Percentiles rank a stretch among this genome's conserved stretches.
phyloP scores from a whole-genome alignment of 495 filamentous ascomycete genomes.

The Pyrenula aspistea region DNA sequence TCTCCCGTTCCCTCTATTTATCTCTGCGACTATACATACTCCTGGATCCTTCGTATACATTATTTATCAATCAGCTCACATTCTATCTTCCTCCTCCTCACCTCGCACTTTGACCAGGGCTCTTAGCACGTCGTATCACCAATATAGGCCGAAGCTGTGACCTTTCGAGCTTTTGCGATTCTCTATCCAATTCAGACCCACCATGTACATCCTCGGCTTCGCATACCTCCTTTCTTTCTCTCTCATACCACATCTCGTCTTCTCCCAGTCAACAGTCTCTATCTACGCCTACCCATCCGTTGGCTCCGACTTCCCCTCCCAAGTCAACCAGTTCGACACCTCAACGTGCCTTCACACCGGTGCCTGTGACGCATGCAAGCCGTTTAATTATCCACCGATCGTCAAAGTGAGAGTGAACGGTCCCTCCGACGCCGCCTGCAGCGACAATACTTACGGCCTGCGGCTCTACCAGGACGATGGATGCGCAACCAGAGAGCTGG shows the following conservation, averaged over 20 bases:
- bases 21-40: neutral
- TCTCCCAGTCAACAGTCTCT: neutral
- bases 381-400: neutral
- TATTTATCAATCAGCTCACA: neutral
- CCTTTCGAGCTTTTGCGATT: neutral
- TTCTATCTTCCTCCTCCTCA: neutral
- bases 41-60: neutral
- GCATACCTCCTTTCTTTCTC: neutral
- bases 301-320: neutral
- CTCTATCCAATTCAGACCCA: neutral
- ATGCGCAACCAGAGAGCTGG: neutral
- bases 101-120: neutral
- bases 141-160: neutral
- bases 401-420: neutral
- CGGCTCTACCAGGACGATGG: neutral
- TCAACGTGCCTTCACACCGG: neutral
- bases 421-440: neutral
- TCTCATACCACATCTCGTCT: neutral
- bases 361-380: neutral
- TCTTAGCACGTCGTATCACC: neutral
- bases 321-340: neutral
- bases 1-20: neutral
- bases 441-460: neutral
- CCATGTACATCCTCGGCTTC: neutral
- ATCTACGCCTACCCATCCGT: neutral